A percentile compares a stretch with the other conserved stretches of the same genome.
phyloP scores from a whole-genome alignment of 1,284 basidiomycete species.

The Naganishia albida region DNA sequence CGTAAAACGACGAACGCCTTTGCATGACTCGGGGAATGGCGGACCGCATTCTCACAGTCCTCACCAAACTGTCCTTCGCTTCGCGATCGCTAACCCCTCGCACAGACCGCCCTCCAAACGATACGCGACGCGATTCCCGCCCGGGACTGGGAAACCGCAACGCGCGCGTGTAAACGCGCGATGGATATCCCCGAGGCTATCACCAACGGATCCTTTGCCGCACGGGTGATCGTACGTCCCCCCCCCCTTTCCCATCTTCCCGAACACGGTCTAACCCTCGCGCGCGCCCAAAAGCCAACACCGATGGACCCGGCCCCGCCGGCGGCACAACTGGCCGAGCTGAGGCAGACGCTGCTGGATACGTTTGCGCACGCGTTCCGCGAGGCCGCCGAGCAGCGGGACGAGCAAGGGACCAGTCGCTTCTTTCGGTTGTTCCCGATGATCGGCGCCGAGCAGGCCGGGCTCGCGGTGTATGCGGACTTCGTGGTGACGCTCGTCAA shows the following conservation, averaged over 20 bases:
- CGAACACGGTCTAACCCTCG: neutral
- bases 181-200: conserved; percentile 79
- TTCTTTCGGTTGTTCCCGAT: conserved; percentile 97
- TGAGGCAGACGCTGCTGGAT: conserved; percentile 72
- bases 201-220: conserved; percentile 80
- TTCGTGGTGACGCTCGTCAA: conserved; percentile 91
- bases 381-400: conserved; percentile 69
- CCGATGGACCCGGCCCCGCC: conserved; percentile 83
- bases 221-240: conserved; percentile 72
- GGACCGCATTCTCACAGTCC: neutral
- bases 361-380: conserved; percentile 79
- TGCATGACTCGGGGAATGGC: no score
- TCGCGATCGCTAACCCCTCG: neutral
- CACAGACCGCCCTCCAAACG: conserved; percentile 73
- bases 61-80: neutral
- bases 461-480: conserved; percentile 86
- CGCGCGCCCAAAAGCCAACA: conserved; percentile 72
- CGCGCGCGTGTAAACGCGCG: conserved; percentile 83
- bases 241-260: conserved; percentile 34
- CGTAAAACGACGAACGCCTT: neutral
- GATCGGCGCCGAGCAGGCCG: conserved; percentile 71
- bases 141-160: conserved; percentile 93
- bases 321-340: conserved; percentile 72
- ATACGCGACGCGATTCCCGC: conserved; percentile 75
- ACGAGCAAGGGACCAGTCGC: conserved; percentile 83